Conservation (phyloP, 208 protist genomes). For the Kentomonas sorsogonicus region DNA sequence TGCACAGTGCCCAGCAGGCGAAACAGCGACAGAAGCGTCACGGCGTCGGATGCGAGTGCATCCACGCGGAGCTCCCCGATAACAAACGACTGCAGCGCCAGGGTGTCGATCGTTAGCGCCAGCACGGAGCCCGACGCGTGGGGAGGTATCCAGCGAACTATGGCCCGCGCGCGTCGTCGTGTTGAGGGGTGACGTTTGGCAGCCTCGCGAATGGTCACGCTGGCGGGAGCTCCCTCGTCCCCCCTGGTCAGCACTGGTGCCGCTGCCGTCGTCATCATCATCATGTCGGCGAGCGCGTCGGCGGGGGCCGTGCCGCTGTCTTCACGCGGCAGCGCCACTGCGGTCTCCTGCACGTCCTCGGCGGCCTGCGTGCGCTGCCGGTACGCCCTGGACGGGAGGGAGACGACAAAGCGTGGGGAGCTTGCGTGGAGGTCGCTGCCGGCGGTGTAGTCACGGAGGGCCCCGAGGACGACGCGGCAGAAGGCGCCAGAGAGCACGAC, state of each 20-base stretch:
- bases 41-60: background rate
- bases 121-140: slow-evolving; percentile 38
- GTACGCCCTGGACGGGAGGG: slow-evolving; percentile 48
- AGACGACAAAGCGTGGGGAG: slow-evolving; percentile 79
- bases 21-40: slow-evolving; percentile 31
- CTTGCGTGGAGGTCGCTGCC: slow-evolving; percentile 36
- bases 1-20: slow-evolving; percentile 52
- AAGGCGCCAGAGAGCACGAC: slow-evolving; percentile 11
- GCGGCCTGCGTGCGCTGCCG: background rate
- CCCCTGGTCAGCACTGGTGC: no score
- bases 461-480: slow-evolving; percentile 40
- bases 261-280: no score
- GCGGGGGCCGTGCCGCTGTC: no score
- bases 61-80: slow-evolving; percentile 34
- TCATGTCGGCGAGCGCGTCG: no score
- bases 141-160: slow-evolving; percentile 64
- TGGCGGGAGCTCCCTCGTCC: no score
- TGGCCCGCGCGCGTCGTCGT: no score
- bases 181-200: background rate
- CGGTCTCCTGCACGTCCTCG: background rate
- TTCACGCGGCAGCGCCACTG: background rate
- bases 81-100: slow-evolving; percentile 46
- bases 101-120: slow-evolving; percentile 46
- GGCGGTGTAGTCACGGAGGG: slow-evolving; percentile 53
- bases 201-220: slow-evolving; percentile 28